phyloP scores from a whole-genome alignment of 2,329 filamentous ascomycete species.

The Colletotrichum orbiculare region DNA sequence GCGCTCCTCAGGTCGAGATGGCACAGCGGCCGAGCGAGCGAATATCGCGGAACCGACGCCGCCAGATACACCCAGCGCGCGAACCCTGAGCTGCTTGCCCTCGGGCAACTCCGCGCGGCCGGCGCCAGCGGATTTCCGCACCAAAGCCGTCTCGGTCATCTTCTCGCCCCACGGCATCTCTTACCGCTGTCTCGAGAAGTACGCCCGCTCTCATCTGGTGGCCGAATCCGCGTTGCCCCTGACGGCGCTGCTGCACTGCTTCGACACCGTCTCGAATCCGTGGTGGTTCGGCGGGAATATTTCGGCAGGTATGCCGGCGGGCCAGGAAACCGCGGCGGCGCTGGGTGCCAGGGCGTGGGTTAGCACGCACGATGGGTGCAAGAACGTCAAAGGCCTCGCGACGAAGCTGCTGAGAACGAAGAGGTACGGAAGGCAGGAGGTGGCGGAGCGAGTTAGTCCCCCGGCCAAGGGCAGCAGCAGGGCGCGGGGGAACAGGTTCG shows the following conservation, averaged over 20 bases:
- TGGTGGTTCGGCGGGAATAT: slow-evolving; percentile 72
- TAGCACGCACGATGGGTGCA: slow-evolving; percentile 70
- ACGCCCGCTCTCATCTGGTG: slow-evolving; percentile 67
- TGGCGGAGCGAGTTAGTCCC: slow-evolving; percentile 49
- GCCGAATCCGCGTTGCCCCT: slow-evolving; percentile 68
- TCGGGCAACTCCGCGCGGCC: slow-evolving; percentile 47
- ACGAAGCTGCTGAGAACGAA: slow-evolving; percentile 61
- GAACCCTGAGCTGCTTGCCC: slow-evolving; percentile 47
- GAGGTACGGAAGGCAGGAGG: slow-evolving; percentile 57
- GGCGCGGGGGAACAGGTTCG: slow-evolving; percentile 14
- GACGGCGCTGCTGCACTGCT: slow-evolving; percentile 72
- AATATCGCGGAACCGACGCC: slow-evolving; percentile 48
- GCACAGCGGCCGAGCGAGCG: slow-evolving; percentile 25
- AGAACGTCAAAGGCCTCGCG: slow-evolving; percentile 63
- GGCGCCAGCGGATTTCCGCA: slow-evolving; percentile 45
- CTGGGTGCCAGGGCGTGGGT: slow-evolving; percentile 69
- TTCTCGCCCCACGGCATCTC: slow-evolving; percentile 74
- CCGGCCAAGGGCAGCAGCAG: neutral
- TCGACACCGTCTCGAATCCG: slow-evolving; percentile 68
- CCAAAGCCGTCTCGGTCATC: slow-evolving; percentile 66
- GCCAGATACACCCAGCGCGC: slow-evolving; percentile 46
- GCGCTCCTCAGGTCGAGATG: neutral
- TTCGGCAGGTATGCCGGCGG: slow-evolving; percentile 66
- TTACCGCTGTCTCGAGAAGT: slow-evolving; percentile 64
- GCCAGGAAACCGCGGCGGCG: slow-evolving; percentile 64